Percentiles rank a stretch among this genome's conserved stretches.
These are phyloP conservation scores for Gossypium raimondii DNA, from an alignment of 345 rosid species.

Conservation along the genomic window DNA sequence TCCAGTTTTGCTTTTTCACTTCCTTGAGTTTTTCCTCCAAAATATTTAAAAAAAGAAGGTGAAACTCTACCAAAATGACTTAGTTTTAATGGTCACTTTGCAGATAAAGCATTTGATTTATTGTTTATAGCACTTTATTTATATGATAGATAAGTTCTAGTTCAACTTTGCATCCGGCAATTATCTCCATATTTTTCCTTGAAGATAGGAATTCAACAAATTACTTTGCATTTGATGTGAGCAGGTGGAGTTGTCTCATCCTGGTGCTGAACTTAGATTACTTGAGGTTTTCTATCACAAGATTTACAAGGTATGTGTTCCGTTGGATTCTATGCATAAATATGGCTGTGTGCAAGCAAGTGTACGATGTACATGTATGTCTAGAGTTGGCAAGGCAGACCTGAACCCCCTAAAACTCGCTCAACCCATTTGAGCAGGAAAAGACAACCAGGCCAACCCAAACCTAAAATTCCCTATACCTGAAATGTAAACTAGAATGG, in stretches of 20 bases:
- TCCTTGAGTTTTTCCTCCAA: no score
- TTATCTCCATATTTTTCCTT: not conserved
- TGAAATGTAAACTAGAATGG: not conserved
- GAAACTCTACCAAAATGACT: no score
- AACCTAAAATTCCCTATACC: not conserved
- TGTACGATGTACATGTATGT: not conserved
- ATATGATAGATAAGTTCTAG: not conserved
- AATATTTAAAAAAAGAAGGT: no score
- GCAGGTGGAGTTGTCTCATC: constrained; percentile 69
- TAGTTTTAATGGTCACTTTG: no score
- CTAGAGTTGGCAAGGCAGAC: not conserved
- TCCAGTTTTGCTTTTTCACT: not conserved
- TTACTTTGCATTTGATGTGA: constrained; percentile 5
- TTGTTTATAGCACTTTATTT: not conserved
- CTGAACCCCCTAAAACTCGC: not conserved
- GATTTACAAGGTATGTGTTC: constrained; percentile 53
- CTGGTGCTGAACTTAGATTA: constrained; percentile 59
- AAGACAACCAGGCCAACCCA: not conserved
- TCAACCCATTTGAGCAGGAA: not conserved
- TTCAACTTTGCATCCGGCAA: not conserved
- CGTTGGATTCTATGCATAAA: not conserved
- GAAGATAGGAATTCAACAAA: not conserved
- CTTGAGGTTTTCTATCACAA: constrained; percentile 73
- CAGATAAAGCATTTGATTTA: not conserved
- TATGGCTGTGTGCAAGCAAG: not conserved